Percentiles rank a stretch among this genome's conserved stretches.
Conservation (phyloP, 129 eudicot species). For the Flaveria ramosissima region DNA sequence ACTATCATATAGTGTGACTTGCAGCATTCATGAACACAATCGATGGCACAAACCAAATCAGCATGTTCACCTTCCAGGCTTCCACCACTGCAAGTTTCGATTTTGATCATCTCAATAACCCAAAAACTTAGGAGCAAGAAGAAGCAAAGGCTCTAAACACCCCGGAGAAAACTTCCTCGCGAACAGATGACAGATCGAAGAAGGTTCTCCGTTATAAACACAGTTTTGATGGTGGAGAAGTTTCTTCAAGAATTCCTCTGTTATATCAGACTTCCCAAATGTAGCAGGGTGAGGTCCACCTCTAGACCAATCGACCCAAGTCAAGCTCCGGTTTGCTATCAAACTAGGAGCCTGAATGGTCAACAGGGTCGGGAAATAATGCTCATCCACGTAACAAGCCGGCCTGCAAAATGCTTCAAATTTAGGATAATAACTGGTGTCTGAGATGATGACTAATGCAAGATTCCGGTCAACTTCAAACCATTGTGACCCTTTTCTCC, state of each 20-base stretch:
- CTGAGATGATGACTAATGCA: constrained; percentile 59
- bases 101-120: constrained; percentile 45
- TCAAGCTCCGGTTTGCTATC: constrained; percentile 60
- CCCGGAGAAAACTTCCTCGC: constrained; percentile 83
- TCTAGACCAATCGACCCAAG: constrained; percentile 76
- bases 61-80: neutral
- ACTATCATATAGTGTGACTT: neutral
- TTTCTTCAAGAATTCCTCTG: constrained; percentile 37
- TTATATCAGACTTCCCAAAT: constrained; percentile 53
- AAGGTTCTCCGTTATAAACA: constrained; percentile 48
- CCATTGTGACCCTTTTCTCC: constrained; percentile 98
- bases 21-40: neutral
- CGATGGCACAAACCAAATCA: neutral
- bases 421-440: constrained; percentile 63
- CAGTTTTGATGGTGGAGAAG: constrained; percentile 42
- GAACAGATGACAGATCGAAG: constrained; percentile 61
- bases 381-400: constrained; percentile 75
- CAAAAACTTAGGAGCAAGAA: constrained; percentile 52
- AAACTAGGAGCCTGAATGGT: constrained; percentile 44
- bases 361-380: constrained; percentile 67
- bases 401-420: constrained; percentile 61
- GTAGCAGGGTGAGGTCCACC: constrained; percentile 79
- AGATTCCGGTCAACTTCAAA: constrained; percentile 82
- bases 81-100: constrained; percentile 12
- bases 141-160: constrained; percentile 55